A percentile compares a stretch with the other conserved stretches of the same genome.
Evolutionary conservation across 306 rosid species (phyloP).

Genomic region (Pyrus betulifolia): DNA sequence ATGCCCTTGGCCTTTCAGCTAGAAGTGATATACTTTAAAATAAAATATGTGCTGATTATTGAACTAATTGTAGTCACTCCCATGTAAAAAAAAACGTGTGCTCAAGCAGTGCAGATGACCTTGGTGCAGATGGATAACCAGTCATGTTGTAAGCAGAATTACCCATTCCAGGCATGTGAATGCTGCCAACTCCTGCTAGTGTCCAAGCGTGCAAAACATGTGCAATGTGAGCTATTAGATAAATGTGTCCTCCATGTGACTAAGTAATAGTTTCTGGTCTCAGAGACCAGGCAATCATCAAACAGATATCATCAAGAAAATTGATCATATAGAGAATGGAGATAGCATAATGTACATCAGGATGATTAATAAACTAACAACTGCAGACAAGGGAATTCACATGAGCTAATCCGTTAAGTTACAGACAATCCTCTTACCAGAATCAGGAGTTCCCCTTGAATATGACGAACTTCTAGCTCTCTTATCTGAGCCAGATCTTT

Average conservation of each 20-base stretch:
- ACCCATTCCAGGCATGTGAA: conserved; percentile 96
- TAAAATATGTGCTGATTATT: conserved; percentile 31
- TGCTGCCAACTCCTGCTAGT: conserved; percentile 99
- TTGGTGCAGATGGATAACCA: conserved; percentile 99
- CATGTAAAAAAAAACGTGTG: conserved; percentile 55
- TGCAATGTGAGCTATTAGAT: conserved; percentile 85
- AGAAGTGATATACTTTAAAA: conserved; percentile 9
- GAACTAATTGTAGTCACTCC: conserved; percentile 43
- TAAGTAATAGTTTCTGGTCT: conserved; percentile 48
- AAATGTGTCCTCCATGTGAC: conserved; percentile 73
- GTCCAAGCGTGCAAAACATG: conserved; percentile 99
- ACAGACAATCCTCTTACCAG: conserved; percentile 48
- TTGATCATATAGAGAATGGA: not conserved
- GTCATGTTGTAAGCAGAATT: conserved; percentile 92
- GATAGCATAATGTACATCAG: conserved; percentile 6
- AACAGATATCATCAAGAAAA: conserved; percentile 6
- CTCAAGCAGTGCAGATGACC: conserved; percentile 99
- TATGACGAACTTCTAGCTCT: conserved; percentile 61
- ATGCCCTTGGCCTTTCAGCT: conserved; percentile 22
- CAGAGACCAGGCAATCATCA: conserved; percentile 25
- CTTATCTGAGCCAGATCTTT: conserved; percentile 64
- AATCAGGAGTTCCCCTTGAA: conserved; percentile 54
- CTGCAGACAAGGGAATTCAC: conserved; percentile 9
- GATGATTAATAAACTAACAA: not conserved
- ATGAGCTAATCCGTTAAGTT: conserved; percentile 1